phyloP scores from a whole-genome alignment of 2,329 filamentous ascomycete species.

The Neophaeococcomyces mojaviensis region DNA sequence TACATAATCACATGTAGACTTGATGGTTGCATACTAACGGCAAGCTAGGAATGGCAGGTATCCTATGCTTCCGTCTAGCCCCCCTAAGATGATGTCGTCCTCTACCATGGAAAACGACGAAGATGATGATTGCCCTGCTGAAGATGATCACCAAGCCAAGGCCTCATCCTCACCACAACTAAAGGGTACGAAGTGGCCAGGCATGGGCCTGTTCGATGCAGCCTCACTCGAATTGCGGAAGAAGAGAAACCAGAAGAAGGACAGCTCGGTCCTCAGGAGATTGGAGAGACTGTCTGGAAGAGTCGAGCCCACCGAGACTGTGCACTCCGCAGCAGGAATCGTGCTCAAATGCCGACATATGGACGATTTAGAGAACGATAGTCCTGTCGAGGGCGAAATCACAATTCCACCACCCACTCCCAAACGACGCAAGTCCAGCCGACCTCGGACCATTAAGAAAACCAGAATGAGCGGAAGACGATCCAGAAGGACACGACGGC shows the following conservation, averaged over 20 bases:
- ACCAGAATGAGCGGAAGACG: slow-evolving; percentile 5
- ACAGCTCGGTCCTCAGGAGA: slow-evolving; percentile 36
- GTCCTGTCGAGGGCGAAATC: slow-evolving; percentile 39
- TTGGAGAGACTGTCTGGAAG: slow-evolving; percentile 40
- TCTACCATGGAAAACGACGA: not conserved
- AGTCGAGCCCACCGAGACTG: slow-evolving; percentile 40
- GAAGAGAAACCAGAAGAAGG: slow-evolving; percentile 46
- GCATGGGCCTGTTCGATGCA: slow-evolving; percentile 47
- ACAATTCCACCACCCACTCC: slow-evolving; percentile 26
- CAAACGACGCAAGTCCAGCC: slow-evolving; percentile 28
- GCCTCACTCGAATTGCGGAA: slow-evolving; percentile 42
- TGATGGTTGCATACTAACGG: not conserved
- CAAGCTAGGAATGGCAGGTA: slow-evolving; percentile 20
- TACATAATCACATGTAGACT: slow-evolving; percentile 1
- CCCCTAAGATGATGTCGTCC: not conserved
- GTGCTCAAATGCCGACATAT: slow-evolving; percentile 39
- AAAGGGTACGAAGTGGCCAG: slow-evolving; percentile 43
- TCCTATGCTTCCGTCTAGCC: slow-evolving; percentile 1
- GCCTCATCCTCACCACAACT: slow-evolving; percentile 27
- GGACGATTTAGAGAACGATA: slow-evolving; percentile 42
- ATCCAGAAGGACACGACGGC: slow-evolving; percentile 11
- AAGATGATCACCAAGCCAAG: slow-evolving; percentile 9
- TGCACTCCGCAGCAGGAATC: slow-evolving; percentile 39
- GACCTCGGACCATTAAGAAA: slow-evolving; percentile 22
- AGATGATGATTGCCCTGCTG: slow-evolving; percentile 4